Evolutionary conservation across 768 basidiomycete genomes (phyloP).

Genomic region (Leccinum rimulosum): DNA sequence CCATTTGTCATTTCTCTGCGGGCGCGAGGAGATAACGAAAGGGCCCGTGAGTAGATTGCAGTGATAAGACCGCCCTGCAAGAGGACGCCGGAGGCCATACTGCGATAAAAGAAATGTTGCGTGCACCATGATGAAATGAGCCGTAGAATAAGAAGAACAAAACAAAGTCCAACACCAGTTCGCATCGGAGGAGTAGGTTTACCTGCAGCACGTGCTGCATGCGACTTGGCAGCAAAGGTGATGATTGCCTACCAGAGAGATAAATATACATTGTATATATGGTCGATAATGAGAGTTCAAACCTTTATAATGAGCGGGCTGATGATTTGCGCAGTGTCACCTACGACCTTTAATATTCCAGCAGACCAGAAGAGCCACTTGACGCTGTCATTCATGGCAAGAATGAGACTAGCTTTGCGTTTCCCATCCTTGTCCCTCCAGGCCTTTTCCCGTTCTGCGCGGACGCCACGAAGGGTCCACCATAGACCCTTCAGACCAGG

Average conservation of each 20-base stretch:
- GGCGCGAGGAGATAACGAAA: conserved; percentile 74
- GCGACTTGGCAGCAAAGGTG: conserved; percentile 64
- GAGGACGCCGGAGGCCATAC: conserved; percentile 63
- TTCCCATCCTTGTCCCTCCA: conserved; percentile 67
- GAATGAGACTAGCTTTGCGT: conserved; percentile 57
- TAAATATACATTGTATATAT: neutral
- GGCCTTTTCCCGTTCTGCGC: conserved; percentile 52
- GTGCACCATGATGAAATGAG: conserved; percentile 61
- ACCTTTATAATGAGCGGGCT: conserved; percentile 81
- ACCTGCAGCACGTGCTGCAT: conserved; percentile 42
- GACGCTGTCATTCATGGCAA: conserved; percentile 75
- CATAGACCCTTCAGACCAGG: conserved; percentile 52
- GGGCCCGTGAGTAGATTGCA: conserved; percentile 76
- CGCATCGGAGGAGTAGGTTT: conserved; percentile 42
- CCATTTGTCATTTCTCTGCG: conserved; percentile 82
- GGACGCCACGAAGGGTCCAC: conserved; percentile 56
- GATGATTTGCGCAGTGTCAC: conserved; percentile 70
- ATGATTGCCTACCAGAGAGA: conserved; percentile 53
- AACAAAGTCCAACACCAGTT: conserved; percentile 69
- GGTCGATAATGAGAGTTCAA: conserved; percentile 1
- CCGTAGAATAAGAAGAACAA: conserved; percentile 69
- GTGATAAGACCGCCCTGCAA: conserved; percentile 84
- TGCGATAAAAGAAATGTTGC: conserved; percentile 32
- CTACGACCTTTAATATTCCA: conserved; percentile 54
- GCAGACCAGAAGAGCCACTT: conserved; percentile 78